Evolutionary conservation across 345 rosid species (phyloP), one percentile per base, ranked within the genome.

Genomic region (Euphorbia pulcherrima): DNA sequence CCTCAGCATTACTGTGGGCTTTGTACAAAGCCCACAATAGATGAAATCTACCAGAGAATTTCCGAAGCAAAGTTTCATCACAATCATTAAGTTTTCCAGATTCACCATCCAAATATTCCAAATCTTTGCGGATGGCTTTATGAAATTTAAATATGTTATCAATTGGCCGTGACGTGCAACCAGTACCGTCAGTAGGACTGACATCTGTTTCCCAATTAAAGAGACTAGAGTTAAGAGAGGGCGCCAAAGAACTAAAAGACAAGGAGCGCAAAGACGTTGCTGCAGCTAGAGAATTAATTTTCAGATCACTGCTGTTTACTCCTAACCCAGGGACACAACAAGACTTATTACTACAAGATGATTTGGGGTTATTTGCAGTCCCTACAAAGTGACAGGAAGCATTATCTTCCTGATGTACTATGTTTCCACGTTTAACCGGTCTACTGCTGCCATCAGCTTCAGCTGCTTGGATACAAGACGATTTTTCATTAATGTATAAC

Each of bases 1-100:
- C 88, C 74, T 85, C 88, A 0, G 88, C 88, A 73, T 85, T 85
- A 70, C 88, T 85, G 39, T 85, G 88, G 60, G 88, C 88, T 73
- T 82, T 79, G 60, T 85, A 85, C 53, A 85, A 77, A 71, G 83
- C 88, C 86, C 85, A 81, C 67, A 85, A 73, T 50, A 85, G 76
- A 57, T 80, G 85, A 70, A 85, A 85, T 74, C 88, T 85, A 47
- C 88, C 88, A 65, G 80, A 80, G 64, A 85, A 85, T 73, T 79
- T 86, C 78, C 88, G 71, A 44, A 82, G 83, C 65, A 77, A 75
- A 69, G 79, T 63, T 68, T 78, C 86, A 75, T 81, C 72, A 64
- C 83, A 73, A 48, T 79, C 86, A 66, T 72, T 80, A n/a, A 85
- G 78, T 68, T 80, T 85, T 28, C 85, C 86, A 62, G 86, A 85